Base-by-base conservation (phyloP, 495 filamentous ascomycete genomes). In the Lasiosphaeria hispida region DNA sequence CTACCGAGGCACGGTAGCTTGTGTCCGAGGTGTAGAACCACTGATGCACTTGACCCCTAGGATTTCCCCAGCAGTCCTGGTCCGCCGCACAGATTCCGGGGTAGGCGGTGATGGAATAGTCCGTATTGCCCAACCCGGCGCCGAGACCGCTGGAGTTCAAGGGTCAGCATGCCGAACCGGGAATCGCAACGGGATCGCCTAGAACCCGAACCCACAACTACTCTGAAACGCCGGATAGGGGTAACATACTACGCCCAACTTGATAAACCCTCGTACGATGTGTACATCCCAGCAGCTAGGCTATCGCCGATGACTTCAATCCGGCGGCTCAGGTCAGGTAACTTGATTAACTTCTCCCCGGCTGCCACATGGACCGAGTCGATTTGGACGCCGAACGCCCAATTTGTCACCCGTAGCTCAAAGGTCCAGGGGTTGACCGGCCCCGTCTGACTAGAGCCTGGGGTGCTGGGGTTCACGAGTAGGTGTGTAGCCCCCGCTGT, bases 271-370 rank as follows among this genome's bases (percentile, higher is more conserved):
- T 90, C 85, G 49, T 85, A 85, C 14, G 82, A 83, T n/a, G 76
- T 82, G 58, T 83, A 88, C 71, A 83, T 78, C 4, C 86, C 85
- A 3, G 82, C 63, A 1, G 76, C 75, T 4, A 85, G 72, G 23
- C 70, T 76, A 54, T 87, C 87, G 1, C 86, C 86, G 54, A 90
- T 87, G 42, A 88, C 75, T 59, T 90, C 85, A 40, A 90, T 81
- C 0, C 77, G 81, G 42, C 77, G 80, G 11, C 59, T 55, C 56
- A 77, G 78, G 38, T 77, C 72, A 0, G 80, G 77, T 14, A 85
- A 64, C 58, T 81, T 80, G 64, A 80, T 64, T 1, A 88, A 67
- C 19, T 71, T 70, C 18, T 77, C 75, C 4, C 74, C 75, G 4
- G 69, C 59, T 3, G 72, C 75, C 1, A 85, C 75, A 44, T 86